Evolutionary conservation across 371 early-diverging fungal genomes (phyloP), one percentile per base, ranked within the genome.

Genomic region (Mortierella sp.): DNA sequence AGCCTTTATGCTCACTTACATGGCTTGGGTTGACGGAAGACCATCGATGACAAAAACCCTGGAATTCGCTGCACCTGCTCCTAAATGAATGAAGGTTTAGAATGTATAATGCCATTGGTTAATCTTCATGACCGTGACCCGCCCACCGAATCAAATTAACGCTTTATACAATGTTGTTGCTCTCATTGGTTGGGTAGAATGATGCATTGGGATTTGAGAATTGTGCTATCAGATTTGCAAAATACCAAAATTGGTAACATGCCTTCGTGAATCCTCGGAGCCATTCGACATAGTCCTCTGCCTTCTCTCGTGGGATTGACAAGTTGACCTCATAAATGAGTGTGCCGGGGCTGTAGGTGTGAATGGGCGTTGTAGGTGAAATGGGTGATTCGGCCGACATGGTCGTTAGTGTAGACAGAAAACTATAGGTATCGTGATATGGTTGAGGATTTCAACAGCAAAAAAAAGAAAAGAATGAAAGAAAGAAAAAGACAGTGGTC

Each of bases 271-370:
- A 85, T 6, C 31, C 63, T 15, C 61, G 64, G 37, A 87, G 80
- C 75, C 84, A 87, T 10, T 70, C 74, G 26, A 83, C n/a, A 61
- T 87, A 87, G 1, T 65, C 85, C 42, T 81, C 81, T 6, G 66
- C 76, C 53, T 83, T 82, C 34, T 80, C 85, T 37, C 76, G 77
- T 10, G 88, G 85, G 35, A 87, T 79, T 3, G 86, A 85, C 45
- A 87, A 72, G 68, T 87, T 87, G 61, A 87, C 85, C 66, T 87
- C 88, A 66, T 87, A 87, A 31, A 87, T 70, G 55, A 87, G 83
- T 51, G 85, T 82, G 40, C 76, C 82, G 7, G 76, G 57, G 59
- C 70, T 69, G 57, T 76, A 72, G 40, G 54, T 69, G 55, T 76
- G 76, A 45, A 59, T 57, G 31, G 74, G 57, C 1, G 72, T 17